Conservation (phyloP, 2,329 filamentous ascomycete species). For the Trichophyton benhamiae region DNA sequence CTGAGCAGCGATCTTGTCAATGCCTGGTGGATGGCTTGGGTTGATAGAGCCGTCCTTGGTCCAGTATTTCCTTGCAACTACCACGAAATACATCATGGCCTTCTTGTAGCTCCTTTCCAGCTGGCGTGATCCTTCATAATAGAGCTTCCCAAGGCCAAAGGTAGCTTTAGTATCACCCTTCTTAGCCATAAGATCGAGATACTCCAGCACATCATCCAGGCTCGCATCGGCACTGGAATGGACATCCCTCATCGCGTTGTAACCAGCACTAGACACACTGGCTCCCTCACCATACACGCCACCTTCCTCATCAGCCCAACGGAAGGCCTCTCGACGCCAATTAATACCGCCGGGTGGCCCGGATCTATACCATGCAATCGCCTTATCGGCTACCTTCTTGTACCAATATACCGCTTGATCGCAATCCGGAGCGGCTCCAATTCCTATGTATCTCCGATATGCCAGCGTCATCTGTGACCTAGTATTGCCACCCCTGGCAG, state of each 20-base stretch:
- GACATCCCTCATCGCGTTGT: constrained; percentile 61
- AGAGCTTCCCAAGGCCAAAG: constrained; percentile 70
- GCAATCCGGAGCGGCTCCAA: constrained; percentile 75
- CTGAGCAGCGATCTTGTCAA: constrained; percentile 69
- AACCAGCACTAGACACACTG: constrained; percentile 75
- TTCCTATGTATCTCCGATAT: constrained; percentile 72
- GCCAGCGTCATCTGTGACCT: constrained; percentile 88
- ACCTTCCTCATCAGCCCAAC: constrained; percentile 79
- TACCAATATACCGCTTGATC: constrained; percentile 79
- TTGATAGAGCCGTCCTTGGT: constrained; percentile 60
- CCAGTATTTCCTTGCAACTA: constrained; percentile 74
- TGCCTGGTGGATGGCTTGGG: constrained; percentile 54
- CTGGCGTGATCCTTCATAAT: constrained; percentile 73
- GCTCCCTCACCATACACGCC: constrained; percentile 93
- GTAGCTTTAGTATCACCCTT: constrained; percentile 83
- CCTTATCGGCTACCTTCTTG: constrained; percentile 85
- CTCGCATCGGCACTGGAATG: constrained; percentile 75
- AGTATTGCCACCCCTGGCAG: constrained; percentile 69
- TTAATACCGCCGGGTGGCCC: constrained; percentile 79
- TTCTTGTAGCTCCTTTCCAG: constrained; percentile 60
- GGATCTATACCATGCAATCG: constrained; percentile 72
- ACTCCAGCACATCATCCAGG: constrained; percentile 88
- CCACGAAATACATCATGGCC: constrained; percentile 69
- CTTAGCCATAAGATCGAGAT: constrained; percentile 76
- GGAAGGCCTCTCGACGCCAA: constrained; percentile 65